phyloP scores from a whole-genome alignment of 2,329 filamentous ascomycete genomes.

The Ophiostoma himal-ulmi region DNA sequence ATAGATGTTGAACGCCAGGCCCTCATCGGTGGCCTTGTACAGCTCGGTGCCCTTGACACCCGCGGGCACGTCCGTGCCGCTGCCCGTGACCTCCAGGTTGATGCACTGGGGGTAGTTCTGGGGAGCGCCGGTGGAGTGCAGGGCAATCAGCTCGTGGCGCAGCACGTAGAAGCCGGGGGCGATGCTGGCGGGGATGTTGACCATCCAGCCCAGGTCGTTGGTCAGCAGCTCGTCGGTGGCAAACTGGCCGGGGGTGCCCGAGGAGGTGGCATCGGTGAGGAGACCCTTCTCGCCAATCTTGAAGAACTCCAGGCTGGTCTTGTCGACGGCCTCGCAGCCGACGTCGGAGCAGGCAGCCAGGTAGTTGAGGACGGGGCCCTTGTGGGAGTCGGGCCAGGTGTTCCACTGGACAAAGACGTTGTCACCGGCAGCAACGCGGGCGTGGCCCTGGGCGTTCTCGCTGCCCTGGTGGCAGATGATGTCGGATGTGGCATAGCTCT shows the following conservation, averaged over 20 bases:
- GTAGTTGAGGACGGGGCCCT: constrained; percentile 35
- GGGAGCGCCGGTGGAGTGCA: constrained; percentile 24
- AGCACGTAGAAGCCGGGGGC: constrained; percentile 47
- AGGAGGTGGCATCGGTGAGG: constrained; percentile 29
- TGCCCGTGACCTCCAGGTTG: constrained; percentile 24
- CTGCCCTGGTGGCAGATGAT: constrained; percentile 31
- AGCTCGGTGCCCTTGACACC: constrained; percentile 23
- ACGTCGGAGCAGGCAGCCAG: constrained; percentile 33
- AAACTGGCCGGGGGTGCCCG: constrained; percentile 30
- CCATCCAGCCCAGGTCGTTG: constrained; percentile 46
- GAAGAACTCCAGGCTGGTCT: constrained; percentile 30
- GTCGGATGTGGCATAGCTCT: constrained; percentile 28
- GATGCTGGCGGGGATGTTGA: constrained; percentile 42
- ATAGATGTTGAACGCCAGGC: constrained; percentile 26
- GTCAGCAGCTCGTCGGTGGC: constrained; percentile 40
- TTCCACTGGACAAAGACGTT: constrained; percentile 31
- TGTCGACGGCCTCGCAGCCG: constrained; percentile 34
- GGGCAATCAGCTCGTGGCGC: constrained; percentile 45
- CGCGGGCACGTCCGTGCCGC: constrained; percentile 23
- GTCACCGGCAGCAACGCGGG: constrained; percentile 30
- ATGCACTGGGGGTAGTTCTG: constrained; percentile 27
- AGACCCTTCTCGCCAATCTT: constrained; percentile 33
- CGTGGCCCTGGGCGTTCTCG: constrained; percentile 29
- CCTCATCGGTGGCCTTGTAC: constrained; percentile 25
- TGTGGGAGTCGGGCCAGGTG: constrained; percentile 30